Percentiles rank a stretch among this genome's conserved stretches.
Conservation (phyloP, 208 protist species). For the Acanthamoeba rhysodes region DNA sequence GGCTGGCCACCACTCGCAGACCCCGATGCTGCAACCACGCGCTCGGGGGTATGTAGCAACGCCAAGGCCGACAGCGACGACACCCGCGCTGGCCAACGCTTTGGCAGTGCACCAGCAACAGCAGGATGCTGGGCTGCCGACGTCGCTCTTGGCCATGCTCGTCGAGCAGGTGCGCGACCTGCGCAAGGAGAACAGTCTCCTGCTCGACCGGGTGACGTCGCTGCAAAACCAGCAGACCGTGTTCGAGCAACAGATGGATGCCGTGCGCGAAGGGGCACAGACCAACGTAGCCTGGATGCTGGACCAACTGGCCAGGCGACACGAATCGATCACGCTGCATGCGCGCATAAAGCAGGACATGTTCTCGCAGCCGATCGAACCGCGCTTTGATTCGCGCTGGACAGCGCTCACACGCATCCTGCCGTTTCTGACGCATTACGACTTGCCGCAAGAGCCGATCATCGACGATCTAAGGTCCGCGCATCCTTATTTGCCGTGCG, state of each 20-base stretch:
- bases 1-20: too few relatives aligned
- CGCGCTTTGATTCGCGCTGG: too few relatives aligned
- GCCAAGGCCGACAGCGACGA: too few relatives aligned
- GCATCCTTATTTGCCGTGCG: too few relatives aligned
- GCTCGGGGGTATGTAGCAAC: too few relatives aligned
- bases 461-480: not conserved
- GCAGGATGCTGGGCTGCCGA: not conserved
- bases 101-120: too few relatives aligned
- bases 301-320: not conserved
- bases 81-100: too few relatives aligned
- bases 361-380: not conserved
- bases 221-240: not conserved
- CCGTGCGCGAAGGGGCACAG: not conserved
- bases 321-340: not conserved
- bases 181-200: not conserved
- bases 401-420: not conserved
- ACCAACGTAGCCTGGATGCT: not conserved
- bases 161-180: not conserved
- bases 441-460: not conserved
- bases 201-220: not conserved
- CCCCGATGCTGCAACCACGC: too few relatives aligned
- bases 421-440: not conserved
- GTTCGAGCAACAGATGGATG: not conserved
- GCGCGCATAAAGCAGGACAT: not conserved
- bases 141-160: not conserved